Conservation (phyloP, 176 grass and related monocot genomes). For the Leersia perrieri region DNA sequence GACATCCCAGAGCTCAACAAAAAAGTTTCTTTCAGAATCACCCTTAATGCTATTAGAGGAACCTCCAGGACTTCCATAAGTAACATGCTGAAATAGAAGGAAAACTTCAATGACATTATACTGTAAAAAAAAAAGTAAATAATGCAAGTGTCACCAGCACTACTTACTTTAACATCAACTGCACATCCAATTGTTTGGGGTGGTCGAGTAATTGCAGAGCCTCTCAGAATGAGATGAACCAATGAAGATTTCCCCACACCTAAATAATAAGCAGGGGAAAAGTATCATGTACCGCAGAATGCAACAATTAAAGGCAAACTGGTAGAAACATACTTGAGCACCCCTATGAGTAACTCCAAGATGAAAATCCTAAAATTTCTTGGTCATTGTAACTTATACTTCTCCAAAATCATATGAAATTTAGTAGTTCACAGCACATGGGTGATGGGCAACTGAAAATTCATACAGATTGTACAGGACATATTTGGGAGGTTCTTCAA, state of each 20-base stretch:
- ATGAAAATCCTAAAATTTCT: background rate
- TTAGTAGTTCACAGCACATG: background rate
- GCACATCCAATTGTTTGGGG: constrained; percentile 90
- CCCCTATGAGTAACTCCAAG: background rate
- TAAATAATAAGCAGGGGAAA: constrained; percentile 11
- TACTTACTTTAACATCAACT: constrained; percentile 73
- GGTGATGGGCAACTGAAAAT: background rate
- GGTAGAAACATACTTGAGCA: constrained; percentile 1
- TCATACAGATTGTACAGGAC: background rate
- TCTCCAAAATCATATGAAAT: background rate
- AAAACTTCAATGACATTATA: constrained; percentile 34
- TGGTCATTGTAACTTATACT: constrained; percentile 3
- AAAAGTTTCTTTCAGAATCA: constrained; percentile 85
- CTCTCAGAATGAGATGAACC: constrained; percentile 67
- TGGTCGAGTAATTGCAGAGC: constrained; percentile 61
- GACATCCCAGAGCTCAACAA: constrained; percentile 98
- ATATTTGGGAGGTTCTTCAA: background rate
- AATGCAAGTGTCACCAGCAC: background rate
- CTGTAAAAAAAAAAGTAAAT: background rate
- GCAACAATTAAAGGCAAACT: constrained; percentile 1
- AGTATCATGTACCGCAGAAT: background rate
- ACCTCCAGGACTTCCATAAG: constrained; percentile 67
- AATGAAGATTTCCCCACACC: constrained; percentile 96
- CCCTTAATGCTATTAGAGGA: constrained; percentile 63
- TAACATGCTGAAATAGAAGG: constrained; percentile 73